Percentiles rank a stretch among this genome's conserved stretches.
These are phyloP conservation scores for Cornus controversa DNA, from an alignment of 148 eudicot genomes.

Conservation along the genomic window DNA sequence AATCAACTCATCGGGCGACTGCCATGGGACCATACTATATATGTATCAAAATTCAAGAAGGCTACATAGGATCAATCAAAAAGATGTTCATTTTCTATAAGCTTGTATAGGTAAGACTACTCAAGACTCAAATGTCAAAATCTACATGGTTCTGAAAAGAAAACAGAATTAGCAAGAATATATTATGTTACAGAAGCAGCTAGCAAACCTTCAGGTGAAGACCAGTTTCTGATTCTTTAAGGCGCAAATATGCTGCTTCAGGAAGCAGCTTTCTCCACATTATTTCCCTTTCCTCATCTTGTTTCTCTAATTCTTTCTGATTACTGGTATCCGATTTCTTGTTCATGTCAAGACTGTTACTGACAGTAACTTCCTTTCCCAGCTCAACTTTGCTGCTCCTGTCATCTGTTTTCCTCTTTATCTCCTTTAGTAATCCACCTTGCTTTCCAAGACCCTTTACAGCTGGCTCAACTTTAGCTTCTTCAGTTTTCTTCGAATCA, in stretches of 20 bases:
- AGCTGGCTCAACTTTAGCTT: constrained; percentile 72
- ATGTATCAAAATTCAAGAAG: constrained; percentile 4
- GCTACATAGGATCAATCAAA: constrained; percentile 1
- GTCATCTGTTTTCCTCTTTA: constrained; percentile 79
- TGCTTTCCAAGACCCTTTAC: constrained; percentile 97
- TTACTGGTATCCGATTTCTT: constrained; percentile 37
- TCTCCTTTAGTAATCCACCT: constrained; percentile 83
- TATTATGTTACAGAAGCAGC: background rate
- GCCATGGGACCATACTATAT: constrained; percentile 30
- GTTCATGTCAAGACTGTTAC: constrained; percentile 27
- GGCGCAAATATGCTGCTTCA: constrained; percentile 74
- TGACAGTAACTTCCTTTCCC: constrained; percentile 36
- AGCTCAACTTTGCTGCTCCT: constrained; percentile 45
- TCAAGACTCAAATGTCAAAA: background rate
- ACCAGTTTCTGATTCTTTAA: constrained; percentile 91
- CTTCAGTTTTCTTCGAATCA: constrained; percentile 66
- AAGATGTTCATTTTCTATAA: constrained; percentile 1
- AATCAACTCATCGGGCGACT: constrained; percentile 86
- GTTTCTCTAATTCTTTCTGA: constrained; percentile 56
- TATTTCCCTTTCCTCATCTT: constrained; percentile 62
- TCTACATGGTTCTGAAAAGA: background rate
- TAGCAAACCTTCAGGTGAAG: constrained; percentile 72
- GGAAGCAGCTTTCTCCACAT: constrained; percentile 69
- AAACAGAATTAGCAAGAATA: background rate
- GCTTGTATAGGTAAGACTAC: background rate